These are phyloP conservation scores for Colletotrichum navitas DNA, from an alignment of 2,329 filamentous ascomycete species.

Conservation along the genomic window DNA sequence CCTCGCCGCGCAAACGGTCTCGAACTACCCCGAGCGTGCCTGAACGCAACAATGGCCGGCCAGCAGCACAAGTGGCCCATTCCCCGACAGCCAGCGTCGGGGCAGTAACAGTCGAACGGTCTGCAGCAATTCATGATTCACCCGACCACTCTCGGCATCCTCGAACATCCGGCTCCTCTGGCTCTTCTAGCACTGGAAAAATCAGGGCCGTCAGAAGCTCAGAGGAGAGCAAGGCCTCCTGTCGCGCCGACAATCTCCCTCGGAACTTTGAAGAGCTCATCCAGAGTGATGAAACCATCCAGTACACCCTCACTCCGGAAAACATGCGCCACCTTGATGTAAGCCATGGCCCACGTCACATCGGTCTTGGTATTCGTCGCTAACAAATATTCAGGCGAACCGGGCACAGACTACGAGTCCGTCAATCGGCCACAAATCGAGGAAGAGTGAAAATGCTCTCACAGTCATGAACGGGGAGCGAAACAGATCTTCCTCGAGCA, in stretches of 20 bases:
- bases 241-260: conserved; percentile 68
- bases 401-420: conserved; percentile 57
- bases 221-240: conserved; percentile 65
- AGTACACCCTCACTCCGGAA: conserved; percentile 84
- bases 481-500: conserved; percentile 52
- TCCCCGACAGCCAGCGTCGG: conserved; percentile 51
- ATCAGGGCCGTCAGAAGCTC: conserved; percentile 68
- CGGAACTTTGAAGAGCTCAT: conserved; percentile 84
- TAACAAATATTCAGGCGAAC: conserved; percentile 51
- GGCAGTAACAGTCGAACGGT: conserved; percentile 55
- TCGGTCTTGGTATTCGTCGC: background rate
- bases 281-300: conserved; percentile 84
- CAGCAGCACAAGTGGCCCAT: conserved; percentile 15
- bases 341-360: background rate
- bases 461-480: conserved; percentile 53
- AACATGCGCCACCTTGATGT: conserved; percentile 76
- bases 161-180: conserved; percentile 65
- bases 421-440: conserved; percentile 54
- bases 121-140: conserved; percentile 34
- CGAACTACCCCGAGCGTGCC: conserved; percentile 34
- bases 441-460: conserved; percentile 63
- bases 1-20: conserved; percentile 50
- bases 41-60: conserved; percentile 43
- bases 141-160: conserved; percentile 50
- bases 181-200: conserved; percentile 63